A percentile compares a stretch with the other conserved stretches of the same genome.
Evolutionary conservation across 768 basidiomycete species (phyloP).

Genomic region (Pulveroboletus frians): DNA sequence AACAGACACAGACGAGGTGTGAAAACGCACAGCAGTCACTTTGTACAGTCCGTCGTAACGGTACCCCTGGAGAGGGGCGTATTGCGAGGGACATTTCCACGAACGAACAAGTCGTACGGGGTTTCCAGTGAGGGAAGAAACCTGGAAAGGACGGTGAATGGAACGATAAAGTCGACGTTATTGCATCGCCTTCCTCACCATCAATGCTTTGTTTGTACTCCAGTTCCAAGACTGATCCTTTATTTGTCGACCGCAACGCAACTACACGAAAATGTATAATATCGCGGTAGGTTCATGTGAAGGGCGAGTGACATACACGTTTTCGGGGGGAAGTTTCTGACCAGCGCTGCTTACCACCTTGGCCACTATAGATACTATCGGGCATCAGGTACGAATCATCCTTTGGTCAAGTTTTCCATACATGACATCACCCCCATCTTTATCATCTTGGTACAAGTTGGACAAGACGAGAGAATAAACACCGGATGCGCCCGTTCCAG

Average conservation of each 20-base stretch:
- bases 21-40: conserved; percentile 16
- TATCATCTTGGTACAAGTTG: conserved; percentile 18
- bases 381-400: not conserved
- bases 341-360: conserved; percentile 18
- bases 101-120: conserved; percentile 28
- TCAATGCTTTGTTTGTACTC: conserved; percentile 11
- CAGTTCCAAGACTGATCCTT: conserved; percentile 21
- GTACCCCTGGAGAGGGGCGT: conserved; percentile 22
- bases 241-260: conserved; percentile 20
- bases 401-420: conserved; percentile 5
- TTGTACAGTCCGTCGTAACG: conserved; percentile 32
- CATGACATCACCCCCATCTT: conserved; percentile 26
- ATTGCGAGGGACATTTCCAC: conserved; percentile 15
- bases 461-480: conserved; percentile 20
- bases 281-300: not conserved
- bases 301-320: conserved; percentile 14
- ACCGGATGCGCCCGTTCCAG: conserved; percentile 10
- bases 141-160: conserved; percentile 7
- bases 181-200: conserved; percentile 7
- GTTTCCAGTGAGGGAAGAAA: conserved; percentile 14
- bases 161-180: not conserved
- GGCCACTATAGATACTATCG: conserved; percentile 26
- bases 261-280: not conserved
- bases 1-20: not conserved
- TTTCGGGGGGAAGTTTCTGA: conserved; percentile 9